A percentile compares a stretch with the other conserved stretches of the same genome.
These are phyloP conservation scores for Geotrichum macrosporum DNA, from an alignment of 1,139 yeast genomes.

Conservation along the genomic window DNA sequence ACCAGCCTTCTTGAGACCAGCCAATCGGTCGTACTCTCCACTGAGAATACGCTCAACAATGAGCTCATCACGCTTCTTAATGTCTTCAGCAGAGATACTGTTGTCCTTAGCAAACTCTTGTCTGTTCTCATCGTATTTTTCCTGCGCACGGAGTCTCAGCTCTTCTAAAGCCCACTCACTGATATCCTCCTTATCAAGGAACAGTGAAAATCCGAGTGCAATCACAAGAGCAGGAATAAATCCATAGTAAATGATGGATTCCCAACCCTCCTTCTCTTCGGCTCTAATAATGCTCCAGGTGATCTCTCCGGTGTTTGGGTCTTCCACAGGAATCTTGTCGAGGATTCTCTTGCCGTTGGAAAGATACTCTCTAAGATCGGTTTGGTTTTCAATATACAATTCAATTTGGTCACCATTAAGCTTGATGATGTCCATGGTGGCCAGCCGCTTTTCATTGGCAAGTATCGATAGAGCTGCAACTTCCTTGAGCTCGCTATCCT, in stretches of 20 bases:
- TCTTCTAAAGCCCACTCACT: slow-evolving; percentile 81
- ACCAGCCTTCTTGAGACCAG: slow-evolving; percentile 57
- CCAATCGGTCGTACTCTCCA: slow-evolving; percentile 79
- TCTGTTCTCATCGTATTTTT: slow-evolving; percentile 62
- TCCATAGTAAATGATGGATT: slow-evolving; percentile 61
- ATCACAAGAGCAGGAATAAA: slow-evolving; percentile 61
- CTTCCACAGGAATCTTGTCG: slow-evolving; percentile 82
- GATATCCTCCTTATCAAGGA: slow-evolving; percentile 45
- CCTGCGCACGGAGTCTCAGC: slow-evolving; percentile 69
- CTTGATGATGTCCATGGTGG: slow-evolving; percentile 55
- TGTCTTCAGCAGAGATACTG: slow-evolving; percentile 55
- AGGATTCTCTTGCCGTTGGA: slow-evolving; percentile 59
- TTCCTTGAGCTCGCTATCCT: slow-evolving; percentile 66
- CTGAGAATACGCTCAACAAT: slow-evolving; percentile 77
- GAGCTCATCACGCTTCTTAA: slow-evolving; percentile 68
- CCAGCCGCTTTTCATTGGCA: slow-evolving; percentile 56
- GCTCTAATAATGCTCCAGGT: slow-evolving; percentile 77
- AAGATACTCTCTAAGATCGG: slow-evolving; percentile 58
- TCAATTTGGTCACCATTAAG: slow-evolving; percentile 57
- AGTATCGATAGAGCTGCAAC: slow-evolving; percentile 68
- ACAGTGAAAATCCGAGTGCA: slow-evolving; percentile 45
- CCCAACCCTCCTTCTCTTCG: slow-evolving; percentile 84
- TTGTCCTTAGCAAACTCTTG: slow-evolving; percentile 47
- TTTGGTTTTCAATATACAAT: slow-evolving; percentile 59
- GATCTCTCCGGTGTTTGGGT: slow-evolving; percentile 70